Base-by-base conservation (phyloP, 495 filamentous ascomycete species). In the Delitschia confertaspora region DNA sequence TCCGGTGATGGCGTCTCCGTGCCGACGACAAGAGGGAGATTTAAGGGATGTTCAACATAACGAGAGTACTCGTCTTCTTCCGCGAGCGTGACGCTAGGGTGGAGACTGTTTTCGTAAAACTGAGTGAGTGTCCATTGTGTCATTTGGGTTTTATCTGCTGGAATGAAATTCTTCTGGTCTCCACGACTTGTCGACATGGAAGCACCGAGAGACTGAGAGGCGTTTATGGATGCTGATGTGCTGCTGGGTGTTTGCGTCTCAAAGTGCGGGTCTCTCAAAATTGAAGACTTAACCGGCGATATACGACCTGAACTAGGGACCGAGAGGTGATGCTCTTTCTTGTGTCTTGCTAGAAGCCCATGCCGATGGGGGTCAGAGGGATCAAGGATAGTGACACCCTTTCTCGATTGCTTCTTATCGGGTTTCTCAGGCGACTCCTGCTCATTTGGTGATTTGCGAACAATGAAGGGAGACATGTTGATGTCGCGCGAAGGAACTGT, bases 21-120 rank as follows among this genome's bases (percentile, higher is more conserved):
- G 2, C 82, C 82, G 1, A 88, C 75, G 4, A 95, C 91, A 2
- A 96, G 74, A 0, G 91, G 87, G 3, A 98, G 74, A 45, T 79
- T 87, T 21, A 89, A 79, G 6, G 91, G 89, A 61, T 96, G 91
- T 37, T 76, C 77, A 61, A 96, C 79, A 64, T 96, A 95, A n/a
- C 82, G 76, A 22, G 79, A 67, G 63, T 96, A 96, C 56, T 95
- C 91, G 17, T 81, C 80, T 4, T 78, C 74, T 60, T 96, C 93
- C 21, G 70, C 70, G 4, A 66, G 51, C 11, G 73, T 79, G 45
- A 95, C 85, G 8, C 74, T 74, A 7, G 88, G 88, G 54, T 87
- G 82, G 17, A 95, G 70, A 8, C 80, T 83, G 56, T 85, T 80
- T 18, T 74, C 66, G 14, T 91, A 79, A 22, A 94, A 75, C 55